A percentile compares a stretch with the other conserved stretches of the same genome.
Conservation (phyloP, 345 rosid species). For the Trapa incisa region DNA sequence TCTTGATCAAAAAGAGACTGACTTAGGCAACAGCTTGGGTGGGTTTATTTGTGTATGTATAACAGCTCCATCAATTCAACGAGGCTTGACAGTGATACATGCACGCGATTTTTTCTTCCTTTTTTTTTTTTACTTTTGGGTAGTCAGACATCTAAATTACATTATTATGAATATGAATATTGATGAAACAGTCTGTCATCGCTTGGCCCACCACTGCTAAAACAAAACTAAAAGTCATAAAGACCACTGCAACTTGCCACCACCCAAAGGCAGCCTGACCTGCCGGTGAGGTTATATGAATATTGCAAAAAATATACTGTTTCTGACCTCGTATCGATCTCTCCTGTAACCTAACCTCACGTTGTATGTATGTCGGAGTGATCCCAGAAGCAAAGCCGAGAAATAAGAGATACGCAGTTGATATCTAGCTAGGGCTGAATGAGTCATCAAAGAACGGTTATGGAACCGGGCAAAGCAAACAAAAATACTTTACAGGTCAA, state of each 20-base stretch:
- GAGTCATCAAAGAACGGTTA: background rate
- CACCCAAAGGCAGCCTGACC: conserved; percentile 8
- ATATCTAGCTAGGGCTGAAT: background rate
- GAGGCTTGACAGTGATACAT: too few species aligned
- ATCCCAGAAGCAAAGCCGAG: background rate
- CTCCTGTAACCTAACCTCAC: background rate
- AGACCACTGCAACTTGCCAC: conserved; percentile 19
- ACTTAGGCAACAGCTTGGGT: too few species aligned
- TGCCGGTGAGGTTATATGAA: background rate
- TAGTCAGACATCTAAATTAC: too few species aligned
- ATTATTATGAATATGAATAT: too few species aligned
- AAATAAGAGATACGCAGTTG: background rate
- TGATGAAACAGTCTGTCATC: background rate
- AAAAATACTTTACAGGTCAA: conserved; percentile 28
- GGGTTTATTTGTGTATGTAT: too few species aligned
- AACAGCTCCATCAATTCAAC: too few species aligned
- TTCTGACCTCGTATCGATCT: background rate
- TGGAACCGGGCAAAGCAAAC: background rate
- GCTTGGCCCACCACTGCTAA: conserved; percentile 15
- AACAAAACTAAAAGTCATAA: conserved; percentile 3
- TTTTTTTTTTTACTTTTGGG: too few species aligned
- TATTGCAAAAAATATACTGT: background rate
- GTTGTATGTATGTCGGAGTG: too few species aligned
- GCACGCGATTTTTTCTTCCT: too few species aligned
- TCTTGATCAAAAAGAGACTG: too few species aligned